phyloP scores from a whole-genome alignment of 2,329 filamentous ascomycete genomes.

The Botrytis hyacinthi region DNA sequence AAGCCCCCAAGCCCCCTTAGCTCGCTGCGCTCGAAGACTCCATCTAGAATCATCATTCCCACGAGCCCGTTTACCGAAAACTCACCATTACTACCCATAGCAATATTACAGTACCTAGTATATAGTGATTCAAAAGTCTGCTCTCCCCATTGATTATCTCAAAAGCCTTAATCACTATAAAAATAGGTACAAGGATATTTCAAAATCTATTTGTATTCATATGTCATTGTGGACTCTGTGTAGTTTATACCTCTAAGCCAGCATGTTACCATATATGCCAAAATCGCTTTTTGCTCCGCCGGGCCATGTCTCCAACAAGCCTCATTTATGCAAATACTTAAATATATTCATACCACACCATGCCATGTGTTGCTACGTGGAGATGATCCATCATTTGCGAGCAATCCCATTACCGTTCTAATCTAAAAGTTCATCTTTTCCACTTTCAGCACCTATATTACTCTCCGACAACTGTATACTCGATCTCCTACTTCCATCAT shows the following conservation, averaged over 20 bases:
- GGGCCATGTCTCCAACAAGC: not conserved
- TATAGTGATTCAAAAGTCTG: not conserved
- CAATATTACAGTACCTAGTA: not conserved
- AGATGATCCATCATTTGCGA: not conserved
- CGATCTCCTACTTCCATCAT: conserved; percentile 14
- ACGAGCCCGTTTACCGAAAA: not conserved
- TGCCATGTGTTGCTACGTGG: not conserved
- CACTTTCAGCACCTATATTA: not conserved
- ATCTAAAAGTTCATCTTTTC: conserved; percentile 13
- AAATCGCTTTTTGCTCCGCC: not conserved
- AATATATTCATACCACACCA: not conserved
- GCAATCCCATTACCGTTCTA: not conserved
- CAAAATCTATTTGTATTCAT: not conserved
- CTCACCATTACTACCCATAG: not conserved
- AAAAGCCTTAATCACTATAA: not conserved
- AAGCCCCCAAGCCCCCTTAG: not conserved
- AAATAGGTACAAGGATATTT: not conserved
- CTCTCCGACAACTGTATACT: conserved; percentile 17
- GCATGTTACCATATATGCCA: not conserved
- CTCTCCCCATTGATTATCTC: not conserved
- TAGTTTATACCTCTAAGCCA: not conserved
- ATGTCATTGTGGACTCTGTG: not conserved
- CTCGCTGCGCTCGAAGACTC: not conserved
- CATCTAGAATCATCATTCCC: not conserved
- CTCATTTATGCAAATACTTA: conserved; percentile 1